Evolutionary conservation across 2,329 filamentous ascomycete genomes (phyloP).

Genomic region (Thielaviopsis euricoi): DNA sequence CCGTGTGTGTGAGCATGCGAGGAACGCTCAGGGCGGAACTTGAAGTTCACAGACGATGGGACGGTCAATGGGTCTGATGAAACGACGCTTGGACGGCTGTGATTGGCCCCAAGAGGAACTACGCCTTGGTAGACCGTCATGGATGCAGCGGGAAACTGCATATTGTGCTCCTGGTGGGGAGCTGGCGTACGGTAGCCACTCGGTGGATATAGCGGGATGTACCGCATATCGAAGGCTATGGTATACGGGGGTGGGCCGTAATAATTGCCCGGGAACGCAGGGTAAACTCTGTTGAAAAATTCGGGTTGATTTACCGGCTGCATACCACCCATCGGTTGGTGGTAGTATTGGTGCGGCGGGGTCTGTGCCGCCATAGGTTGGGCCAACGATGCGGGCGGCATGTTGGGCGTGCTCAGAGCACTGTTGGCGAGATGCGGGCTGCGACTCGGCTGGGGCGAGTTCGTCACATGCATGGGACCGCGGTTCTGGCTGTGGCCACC

Average conservation of each 20-base stretch:
- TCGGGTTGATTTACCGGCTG: constrained; percentile 12
- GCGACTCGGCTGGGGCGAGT: constrained; percentile 48
- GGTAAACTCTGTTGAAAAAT: background rate
- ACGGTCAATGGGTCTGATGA: background rate
- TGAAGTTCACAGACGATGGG: background rate
- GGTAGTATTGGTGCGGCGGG: constrained; percentile 43
- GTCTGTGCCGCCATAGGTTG: constrained; percentile 45
- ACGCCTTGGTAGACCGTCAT: background rate
- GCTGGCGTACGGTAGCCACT: background rate
- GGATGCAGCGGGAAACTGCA: background rate
- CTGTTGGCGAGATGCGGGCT: constrained; percentile 51
- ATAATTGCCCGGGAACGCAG: background rate
- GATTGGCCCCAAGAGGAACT: background rate
- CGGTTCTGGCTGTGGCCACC: constrained; percentile 15
- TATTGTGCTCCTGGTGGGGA: background rate
- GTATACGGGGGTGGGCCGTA: background rate
- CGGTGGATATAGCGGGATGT: background rate
- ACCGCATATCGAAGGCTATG: background rate
- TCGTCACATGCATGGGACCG: constrained; percentile 32
- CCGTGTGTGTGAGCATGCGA: background rate
- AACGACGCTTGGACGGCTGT: background rate
- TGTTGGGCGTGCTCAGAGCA: constrained; percentile 53
- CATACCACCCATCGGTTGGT: constrained; percentile 11
- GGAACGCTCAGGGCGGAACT: background rate
- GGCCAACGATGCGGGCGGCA: constrained; percentile 40